Base-by-base conservation (phyloP, 2,329 filamentous ascomycete genomes). In the Fusarium mundagurra region DNA sequence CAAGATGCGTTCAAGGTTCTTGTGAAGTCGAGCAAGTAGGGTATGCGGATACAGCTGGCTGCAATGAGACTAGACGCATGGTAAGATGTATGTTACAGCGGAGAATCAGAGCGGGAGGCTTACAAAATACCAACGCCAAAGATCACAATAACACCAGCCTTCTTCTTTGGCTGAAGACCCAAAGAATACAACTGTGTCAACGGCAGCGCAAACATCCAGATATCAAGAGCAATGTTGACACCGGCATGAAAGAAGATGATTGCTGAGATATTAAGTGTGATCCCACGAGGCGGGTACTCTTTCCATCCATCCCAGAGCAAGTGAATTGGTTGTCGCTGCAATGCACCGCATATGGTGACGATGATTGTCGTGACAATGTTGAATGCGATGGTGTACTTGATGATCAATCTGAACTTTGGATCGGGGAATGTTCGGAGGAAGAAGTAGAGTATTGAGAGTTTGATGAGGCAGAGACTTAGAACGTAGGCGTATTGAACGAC, bases 401-500 rank as follows among this genome's bases (percentile, higher is more conserved):
- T 36, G 6, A 61, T 14, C 0, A 5, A 33, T 20, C 44, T 34
- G 8, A 68, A 68, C 0, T 5, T 17, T 1, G 18, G 18, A 0
- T 24, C 47, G 0, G 65, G 65, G 17, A 68, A 68, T 0, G 64
- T 67, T 9, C 64, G 62, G 3, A 67, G 33, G 1, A 67, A 51
- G 17, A 67, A 67, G 12, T n/a, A 67, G 2, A 67, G 39, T 8
- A 67, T 67, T n/a, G 64, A 67, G 3, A 67, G 10, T 12, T 67
- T 67, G 14, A 67, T 47, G 2, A 67, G 11, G 13, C 62, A 67
- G 5, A 67, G 14, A 22, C 64, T 60, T 2, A 67, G 22, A 0
- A 67, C 22, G 31, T 67, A 67, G 34, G 51, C 14, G 6, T 44
- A 67, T 8, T 67, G 50, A 5, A 45, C 38, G 0, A 67, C 34